These are phyloP conservation scores for Tetradesmus obliquus DNA, from an alignment of 139 green algal genomes.

Conservation along the genomic window DNA sequence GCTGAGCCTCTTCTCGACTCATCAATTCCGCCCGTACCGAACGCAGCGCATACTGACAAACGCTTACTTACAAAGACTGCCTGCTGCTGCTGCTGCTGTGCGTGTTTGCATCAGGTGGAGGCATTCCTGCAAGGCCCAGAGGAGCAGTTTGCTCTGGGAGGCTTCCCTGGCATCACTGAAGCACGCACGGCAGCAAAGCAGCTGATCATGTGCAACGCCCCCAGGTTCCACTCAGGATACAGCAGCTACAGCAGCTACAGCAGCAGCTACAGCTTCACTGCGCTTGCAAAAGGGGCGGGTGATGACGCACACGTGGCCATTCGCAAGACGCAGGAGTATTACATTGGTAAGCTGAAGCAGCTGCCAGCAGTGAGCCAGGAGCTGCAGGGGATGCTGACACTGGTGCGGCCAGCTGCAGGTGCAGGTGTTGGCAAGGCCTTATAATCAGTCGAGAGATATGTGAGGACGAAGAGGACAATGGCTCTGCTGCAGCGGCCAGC, in stretches of 20 bases:
- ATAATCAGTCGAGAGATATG: background rate
- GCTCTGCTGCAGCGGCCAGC: background rate
- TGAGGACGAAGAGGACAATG: background rate
- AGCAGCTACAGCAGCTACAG: background rate
- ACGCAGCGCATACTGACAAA: too few relatives aligned
- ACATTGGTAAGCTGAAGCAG: background rate
- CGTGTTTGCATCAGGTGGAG: background rate
- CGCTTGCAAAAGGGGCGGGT: background rate
- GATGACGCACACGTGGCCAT: background rate
- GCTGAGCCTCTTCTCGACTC: too few relatives aligned
- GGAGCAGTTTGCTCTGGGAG: background rate
- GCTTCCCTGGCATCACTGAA: background rate
- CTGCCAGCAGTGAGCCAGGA: background rate
- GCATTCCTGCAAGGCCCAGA: background rate
- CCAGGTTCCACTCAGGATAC: background rate
- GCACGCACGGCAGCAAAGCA: background rate
- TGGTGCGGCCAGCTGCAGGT: background rate
- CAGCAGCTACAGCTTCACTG: background rate
- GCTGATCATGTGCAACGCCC: background rate
- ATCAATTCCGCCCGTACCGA: too few relatives aligned
- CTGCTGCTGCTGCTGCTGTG: too few relatives aligned
- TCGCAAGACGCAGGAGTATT: background rate
- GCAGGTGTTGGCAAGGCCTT: background rate
- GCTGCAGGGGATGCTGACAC: background rate
- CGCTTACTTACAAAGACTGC: too few relatives aligned